Evolutionary conservation across 495 filamentous ascomycete species (phyloP).

Genomic region (Aspergillus sclerotioniger): DNA sequence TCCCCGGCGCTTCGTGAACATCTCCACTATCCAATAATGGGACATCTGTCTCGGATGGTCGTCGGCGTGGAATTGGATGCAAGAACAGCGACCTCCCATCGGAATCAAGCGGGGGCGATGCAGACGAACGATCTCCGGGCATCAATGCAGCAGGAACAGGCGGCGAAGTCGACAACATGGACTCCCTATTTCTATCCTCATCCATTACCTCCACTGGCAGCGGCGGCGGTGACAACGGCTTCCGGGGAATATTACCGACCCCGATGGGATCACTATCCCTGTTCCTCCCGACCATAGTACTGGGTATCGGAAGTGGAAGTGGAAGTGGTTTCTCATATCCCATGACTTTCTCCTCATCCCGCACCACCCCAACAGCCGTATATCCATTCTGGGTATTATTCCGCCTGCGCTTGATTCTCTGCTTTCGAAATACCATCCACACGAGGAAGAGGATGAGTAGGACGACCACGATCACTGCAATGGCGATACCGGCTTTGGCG

Average conservation of each 20-base stretch:
- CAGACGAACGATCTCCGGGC: slow-evolving; percentile 8
- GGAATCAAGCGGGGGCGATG: neutral
- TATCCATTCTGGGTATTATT: neutral
- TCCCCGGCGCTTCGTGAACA: slow-evolving; percentile 21
- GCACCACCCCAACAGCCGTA: neutral
- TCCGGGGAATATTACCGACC: neutral
- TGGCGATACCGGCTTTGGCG: slow-evolving; percentile 33
- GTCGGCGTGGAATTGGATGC: slow-evolving; percentile 3
- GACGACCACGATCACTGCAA: slow-evolving; percentile 27
- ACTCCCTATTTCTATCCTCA: neutral
- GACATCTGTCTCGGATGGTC: slow-evolving; percentile 19
- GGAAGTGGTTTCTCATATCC: neutral
- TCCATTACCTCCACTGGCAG: neutral
- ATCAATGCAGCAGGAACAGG: slow-evolving; percentile 6
- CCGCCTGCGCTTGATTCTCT: slow-evolving; percentile 11
- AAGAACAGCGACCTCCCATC: slow-evolving; percentile 12
- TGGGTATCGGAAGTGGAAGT: too few species aligned
- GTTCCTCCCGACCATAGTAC: neutral
- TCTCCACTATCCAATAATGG: slow-evolving; percentile 24
- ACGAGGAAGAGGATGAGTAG: slow-evolving; percentile 25
- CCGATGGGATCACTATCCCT: neutral
- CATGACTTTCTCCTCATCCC: neutral
- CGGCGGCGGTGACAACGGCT: neutral
- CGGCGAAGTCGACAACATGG: slow-evolving; percentile 8
- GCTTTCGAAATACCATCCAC: slow-evolving; percentile 24